These are phyloP conservation scores for Populus pruinosa DNA, from an alignment of 345 rosid genomes.

Conservation along the genomic window DNA sequence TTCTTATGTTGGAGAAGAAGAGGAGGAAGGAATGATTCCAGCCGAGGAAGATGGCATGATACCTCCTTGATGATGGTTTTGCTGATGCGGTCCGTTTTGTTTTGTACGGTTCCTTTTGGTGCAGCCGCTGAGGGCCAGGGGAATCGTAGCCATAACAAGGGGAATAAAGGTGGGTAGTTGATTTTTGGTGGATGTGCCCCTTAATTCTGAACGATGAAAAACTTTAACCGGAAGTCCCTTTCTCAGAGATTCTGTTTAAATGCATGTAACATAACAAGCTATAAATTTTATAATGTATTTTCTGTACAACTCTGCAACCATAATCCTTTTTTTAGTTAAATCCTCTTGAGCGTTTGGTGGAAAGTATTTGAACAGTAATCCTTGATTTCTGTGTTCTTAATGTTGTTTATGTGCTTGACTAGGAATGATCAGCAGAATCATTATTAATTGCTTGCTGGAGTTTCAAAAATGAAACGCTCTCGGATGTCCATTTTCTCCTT, in stretches of 20 bases:
- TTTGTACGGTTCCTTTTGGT: not conserved
- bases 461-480: too few species aligned
- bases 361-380: too few species aligned
- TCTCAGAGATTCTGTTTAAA: not conserved
- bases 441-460: not conserved
- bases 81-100: not conserved
- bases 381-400: too few species aligned
- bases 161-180: constrained; percentile 10
- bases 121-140: not conserved
- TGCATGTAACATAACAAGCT: not conserved
- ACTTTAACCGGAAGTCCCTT: not conserved
- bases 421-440: too few species aligned
- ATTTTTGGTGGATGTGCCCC: constrained; percentile 10
- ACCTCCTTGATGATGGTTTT: not conserved
- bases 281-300: not conserved
- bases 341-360: not conserved
- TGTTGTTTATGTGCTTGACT: too few species aligned
- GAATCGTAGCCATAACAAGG: not conserved
- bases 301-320: not conserved
- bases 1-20: constrained; percentile 22
- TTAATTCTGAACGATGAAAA: not conserved
- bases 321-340: too few species aligned
- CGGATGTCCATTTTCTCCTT: too few species aligned
- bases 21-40: constrained; percentile 48
- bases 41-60: constrained; percentile 9